Conservation (phyloP, 306 rosid genomes). For the Vigna radiata region DNA sequence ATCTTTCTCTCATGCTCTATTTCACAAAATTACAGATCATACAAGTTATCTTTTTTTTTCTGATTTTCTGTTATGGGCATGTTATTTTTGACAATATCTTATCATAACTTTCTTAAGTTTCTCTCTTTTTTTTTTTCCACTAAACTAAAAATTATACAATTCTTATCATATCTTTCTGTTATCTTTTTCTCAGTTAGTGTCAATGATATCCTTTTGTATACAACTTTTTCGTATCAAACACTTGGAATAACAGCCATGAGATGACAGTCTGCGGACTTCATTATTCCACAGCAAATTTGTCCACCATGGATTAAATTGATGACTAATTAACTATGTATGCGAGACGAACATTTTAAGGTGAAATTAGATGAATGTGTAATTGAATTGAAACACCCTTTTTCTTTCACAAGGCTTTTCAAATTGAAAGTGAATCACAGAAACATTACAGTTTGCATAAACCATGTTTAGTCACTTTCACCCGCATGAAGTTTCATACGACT, state of each 20-base stretch:
- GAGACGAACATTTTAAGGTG: slow-evolving; percentile 18
- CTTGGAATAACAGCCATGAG: slow-evolving; percentile 1
- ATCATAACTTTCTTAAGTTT: neutral
- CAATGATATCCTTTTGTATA: neutral
- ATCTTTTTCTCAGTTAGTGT: neutral
- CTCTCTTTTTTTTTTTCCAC: neutral
- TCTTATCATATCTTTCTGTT: neutral
- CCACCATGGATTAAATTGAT: slow-evolving; percentile 12
- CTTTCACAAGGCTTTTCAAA: neutral
- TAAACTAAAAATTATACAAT: neutral
- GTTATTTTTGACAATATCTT: neutral
- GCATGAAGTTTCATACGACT: slow-evolving; percentile 23
- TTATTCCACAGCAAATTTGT: slow-evolving; percentile 28
- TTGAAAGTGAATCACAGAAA: slow-evolving; percentile 17
- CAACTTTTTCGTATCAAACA: neutral
- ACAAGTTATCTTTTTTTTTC: no score
- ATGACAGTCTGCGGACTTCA: slow-evolving; percentile 19
- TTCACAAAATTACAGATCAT: neutral
- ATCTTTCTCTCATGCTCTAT: neutral
- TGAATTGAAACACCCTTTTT: neutral
- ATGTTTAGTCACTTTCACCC: neutral
- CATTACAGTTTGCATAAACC: slow-evolving; percentile 25
- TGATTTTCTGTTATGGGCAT: neutral
- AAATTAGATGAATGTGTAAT: slow-evolving; percentile 23
- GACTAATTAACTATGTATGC: slow-evolving; percentile 5